Base-by-base conservation (phyloP, 768 basidiomycete species). In the Favolaschia claudopus region DNA sequence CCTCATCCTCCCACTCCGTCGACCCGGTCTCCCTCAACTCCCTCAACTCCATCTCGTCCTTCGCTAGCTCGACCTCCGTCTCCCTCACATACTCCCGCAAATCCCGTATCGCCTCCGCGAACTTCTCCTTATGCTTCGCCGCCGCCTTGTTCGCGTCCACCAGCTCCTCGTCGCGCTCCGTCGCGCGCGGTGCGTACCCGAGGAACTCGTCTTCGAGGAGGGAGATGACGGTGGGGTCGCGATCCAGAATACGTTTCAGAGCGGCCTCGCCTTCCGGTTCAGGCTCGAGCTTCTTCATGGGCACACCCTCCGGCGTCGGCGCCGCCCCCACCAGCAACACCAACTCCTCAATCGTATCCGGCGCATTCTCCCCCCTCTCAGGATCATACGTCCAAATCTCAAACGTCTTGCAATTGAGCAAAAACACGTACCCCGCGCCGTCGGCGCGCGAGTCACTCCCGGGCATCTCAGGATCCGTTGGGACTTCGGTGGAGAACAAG, bases 151-250 rank as follows among this genome's bases (percentile, higher is more conserved):
- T 49, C 25, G 52, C 33, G 32, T n/a, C 37, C 8, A 29, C 25
- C 4, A 55, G 39, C 48, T 63, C 57, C 42, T 63, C 40, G 14
- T 19, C 51, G 15, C 13, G 52, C 42, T 14, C 22, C 17, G 62
- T 63, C 24, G 40, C 29, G 17, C 42, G 50, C 15, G 76, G 76
- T 3, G 64, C 63, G 52, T 76, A 75, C 12, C 66, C 67, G 28
- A 76, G 54, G 37, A 74, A 75, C 25, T 70, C 65, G 33, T 67
- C 56, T 28, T 65, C 71, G 15, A 77, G 69, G 1, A 74, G 37
- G 5, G 76, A 69, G 29, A 77, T 66, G 8, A 77, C 76, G 12
- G 59, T 61, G 25, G 63, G 68, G 62, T 78, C 76, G 32, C 71
- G 60, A 1, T 60, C 64, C 15, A 76, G 40, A 22, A 77, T 69